Percentiles rank a stretch among this genome's conserved stretches.
phyloP scores from a whole-genome alignment of 2,329 filamentous ascomycete genomes.

The Botryotinia globosa region DNA sequence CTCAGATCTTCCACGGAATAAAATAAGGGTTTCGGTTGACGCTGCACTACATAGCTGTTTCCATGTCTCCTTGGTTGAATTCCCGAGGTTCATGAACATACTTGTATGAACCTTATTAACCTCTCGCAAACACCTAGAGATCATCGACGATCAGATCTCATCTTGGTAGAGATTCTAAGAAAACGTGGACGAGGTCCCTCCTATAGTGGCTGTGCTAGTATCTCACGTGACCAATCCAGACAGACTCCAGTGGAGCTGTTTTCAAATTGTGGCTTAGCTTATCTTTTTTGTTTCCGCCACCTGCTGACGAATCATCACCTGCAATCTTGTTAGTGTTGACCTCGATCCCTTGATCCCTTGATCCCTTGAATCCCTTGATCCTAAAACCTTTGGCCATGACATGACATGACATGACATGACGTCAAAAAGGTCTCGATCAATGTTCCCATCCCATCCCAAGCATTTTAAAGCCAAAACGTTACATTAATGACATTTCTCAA shows the following conservation, averaged over 20 bases:
- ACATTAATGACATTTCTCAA: neutral
- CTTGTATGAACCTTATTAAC: no score
- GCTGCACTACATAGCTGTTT: neutral
- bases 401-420: no score
- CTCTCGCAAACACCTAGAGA: neutral
- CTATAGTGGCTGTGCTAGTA: neutral
- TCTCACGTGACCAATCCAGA: neutral
- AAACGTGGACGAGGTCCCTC: no score
- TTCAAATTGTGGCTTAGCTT: neutral
- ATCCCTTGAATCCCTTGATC: neutral
- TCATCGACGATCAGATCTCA: neutral
- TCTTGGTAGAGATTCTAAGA: neutral
- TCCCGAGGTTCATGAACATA: neutral
- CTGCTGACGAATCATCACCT: neutral
- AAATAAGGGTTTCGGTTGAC: neutral
- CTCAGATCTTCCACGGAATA: neutral
- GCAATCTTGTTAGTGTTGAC: neutral
- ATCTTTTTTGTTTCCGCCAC: neutral
- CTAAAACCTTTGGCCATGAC: neutral
- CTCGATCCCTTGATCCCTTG: no score
- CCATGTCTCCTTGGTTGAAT: neutral
- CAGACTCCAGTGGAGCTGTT: neutral
- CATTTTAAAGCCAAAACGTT: neutral
- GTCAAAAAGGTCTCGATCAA: conserved; percentile 10
- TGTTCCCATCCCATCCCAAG: no score